Conservation (phyloP, 371 early-diverging fungal species). For the Mucor indicus region DNA sequence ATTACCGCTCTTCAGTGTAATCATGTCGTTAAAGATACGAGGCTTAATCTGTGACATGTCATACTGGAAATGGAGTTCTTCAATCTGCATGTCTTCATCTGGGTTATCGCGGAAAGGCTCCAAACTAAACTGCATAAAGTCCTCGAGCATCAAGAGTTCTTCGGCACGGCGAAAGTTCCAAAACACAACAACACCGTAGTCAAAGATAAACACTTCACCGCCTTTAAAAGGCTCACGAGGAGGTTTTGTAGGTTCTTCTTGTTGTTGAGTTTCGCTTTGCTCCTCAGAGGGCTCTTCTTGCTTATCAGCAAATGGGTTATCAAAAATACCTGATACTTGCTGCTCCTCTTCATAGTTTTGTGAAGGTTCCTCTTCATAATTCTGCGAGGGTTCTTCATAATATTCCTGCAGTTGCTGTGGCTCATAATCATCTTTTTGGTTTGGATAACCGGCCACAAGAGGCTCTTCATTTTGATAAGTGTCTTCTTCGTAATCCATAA, state of each 20-base stretch:
- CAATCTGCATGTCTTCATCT: constrained; percentile 77
- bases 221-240: constrained; percentile 46
- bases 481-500: constrained; percentile 48
- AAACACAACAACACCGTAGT: constrained; percentile 93
- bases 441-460: too few relatives aligned
- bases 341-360: too few relatives aligned
- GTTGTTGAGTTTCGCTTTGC: not conserved
- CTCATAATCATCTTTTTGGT: not conserved
- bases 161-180: constrained; percentile 93
- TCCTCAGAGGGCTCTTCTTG: too few relatives aligned
- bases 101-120: constrained; percentile 46
- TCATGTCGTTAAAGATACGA: constrained; percentile 73
- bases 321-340: too few relatives aligned
- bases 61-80: constrained; percentile 92
- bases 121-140: constrained; percentile 55
- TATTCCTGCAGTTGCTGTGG: not conserved
- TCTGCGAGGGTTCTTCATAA: too few relatives aligned
- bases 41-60: constrained; percentile 58
- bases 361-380: too few relatives aligned
- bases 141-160: constrained; percentile 73
- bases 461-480: constrained; percentile 12
- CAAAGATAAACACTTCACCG: constrained; percentile 83
- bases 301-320: too few relatives aligned
- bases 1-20: constrained; percentile 70
- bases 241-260: not conserved